Evolutionary conservation across 805 yeast species (phyloP).

Genomic region (Yarrowia sp.): DNA sequence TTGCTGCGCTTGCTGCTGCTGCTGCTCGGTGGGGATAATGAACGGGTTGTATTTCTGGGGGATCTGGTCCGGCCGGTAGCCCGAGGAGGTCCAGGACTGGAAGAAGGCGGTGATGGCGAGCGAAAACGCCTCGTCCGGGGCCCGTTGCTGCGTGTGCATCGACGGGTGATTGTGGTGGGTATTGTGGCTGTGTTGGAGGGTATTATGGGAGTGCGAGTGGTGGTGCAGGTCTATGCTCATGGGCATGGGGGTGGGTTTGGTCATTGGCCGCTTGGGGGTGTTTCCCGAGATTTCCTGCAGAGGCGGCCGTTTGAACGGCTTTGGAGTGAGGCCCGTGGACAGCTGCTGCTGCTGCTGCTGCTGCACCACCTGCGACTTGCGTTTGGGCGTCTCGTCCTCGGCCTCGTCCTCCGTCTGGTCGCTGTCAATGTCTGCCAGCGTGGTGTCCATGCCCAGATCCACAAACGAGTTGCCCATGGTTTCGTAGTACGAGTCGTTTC

Average conservation of each 20-base stretch:
- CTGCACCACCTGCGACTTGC: no score
- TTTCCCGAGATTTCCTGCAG: conserved; percentile 20
- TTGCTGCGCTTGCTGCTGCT: conserved; percentile 5
- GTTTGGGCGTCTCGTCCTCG: conserved; percentile 9
- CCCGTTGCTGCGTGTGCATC: not conserved
- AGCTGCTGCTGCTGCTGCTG: conserved; percentile 8
- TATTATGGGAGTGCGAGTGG: not conserved
- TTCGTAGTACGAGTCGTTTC: conserved; percentile 7
- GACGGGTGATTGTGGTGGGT: not conserved
- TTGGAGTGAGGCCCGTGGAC: conserved; percentile 20
- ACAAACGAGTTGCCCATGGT: conserved; percentile 30
- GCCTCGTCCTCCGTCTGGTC: conserved; percentile 38
- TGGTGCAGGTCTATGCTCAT: conserved; percentile 36
- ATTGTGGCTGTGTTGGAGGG: not conserved
- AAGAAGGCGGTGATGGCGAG: conserved; percentile 34
- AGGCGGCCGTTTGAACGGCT: conserved; percentile 28
- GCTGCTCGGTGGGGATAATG: conserved; percentile 37
- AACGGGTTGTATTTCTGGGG: conserved; percentile 38
- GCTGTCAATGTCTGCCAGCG: conserved; percentile 23
- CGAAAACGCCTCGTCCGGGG: conserved; percentile 32
- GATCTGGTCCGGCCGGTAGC: conserved; percentile 36
- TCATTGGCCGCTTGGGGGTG: conserved; percentile 31
- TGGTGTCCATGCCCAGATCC: conserved; percentile 32
- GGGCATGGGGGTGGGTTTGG: conserved; percentile 28
- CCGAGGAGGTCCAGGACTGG: conserved; percentile 38